Base-by-base conservation (phyloP, 129 eudicot genomes). In the Chrysanthemum makinoi region DNA sequence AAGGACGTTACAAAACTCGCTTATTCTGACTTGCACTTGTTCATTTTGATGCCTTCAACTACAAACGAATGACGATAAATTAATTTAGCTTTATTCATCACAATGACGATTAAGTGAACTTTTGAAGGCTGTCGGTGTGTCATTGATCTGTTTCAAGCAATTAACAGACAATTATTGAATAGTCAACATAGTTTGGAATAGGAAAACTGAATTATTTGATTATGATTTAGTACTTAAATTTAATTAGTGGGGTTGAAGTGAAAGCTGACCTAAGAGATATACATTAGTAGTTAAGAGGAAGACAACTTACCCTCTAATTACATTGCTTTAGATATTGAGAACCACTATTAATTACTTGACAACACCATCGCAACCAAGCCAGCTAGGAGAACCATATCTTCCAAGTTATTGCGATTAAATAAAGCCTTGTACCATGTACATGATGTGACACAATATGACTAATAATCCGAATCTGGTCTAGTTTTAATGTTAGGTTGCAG, bases 311-410 rank as follows among this genome's bases (percentile, higher is more conserved):
- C 72, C 67, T 77, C 46, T 77, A 77, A 77, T 65, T 17, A 63
- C 61, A 19, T 77, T 77, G 77, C 81, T 77, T 77, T 52, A 62
- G 77, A 77, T 77, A 66, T 64, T 64, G 67, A 62, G 26, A 77
- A 70, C 30, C 76, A 14, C 19, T 55, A 63, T 72, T 77, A 70
- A 54, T 30, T 63, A 54, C 49, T 70, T 54, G 81, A 77, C 72
- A 77, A 62, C 46, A 53, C 76, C 76, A 69, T 62, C 15, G 52
- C 72, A 77, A 62, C 81, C 72, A 77, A 62, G 50, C 80, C 68
- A 46, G 67, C 65, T 47, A 22, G 6, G 18, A 72, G 33, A 54
- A 39, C 43, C 43, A 74, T 55, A 74, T 54, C 43, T 35, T 3
- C 5, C 57, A 54, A 74, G 17, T 46, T 75, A 66, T 47, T 72